Evolutionary conservation across 208 protist genomes (phyloP), one percentile per base, ranked within the genome.

Genomic region (Zelonia costaricensis): DNA sequence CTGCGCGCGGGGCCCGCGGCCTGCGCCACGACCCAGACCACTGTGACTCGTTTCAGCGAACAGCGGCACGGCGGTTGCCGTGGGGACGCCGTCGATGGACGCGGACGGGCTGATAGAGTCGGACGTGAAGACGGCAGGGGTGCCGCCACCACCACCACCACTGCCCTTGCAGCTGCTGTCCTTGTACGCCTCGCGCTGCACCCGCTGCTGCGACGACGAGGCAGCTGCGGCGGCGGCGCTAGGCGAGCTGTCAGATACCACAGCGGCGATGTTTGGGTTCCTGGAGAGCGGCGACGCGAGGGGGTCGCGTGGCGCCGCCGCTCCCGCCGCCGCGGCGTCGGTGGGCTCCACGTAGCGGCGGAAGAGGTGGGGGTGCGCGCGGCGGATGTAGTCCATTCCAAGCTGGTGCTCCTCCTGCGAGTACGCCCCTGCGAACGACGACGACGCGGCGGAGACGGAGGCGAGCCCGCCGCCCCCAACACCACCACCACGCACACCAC

Each of bases 351-450:
- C 47, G 53, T 74, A 75, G 38, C 48, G 49, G 5, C 88, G 84
- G 49, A 91, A 94, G 16, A 94, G 76, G 62, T 92, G 77, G 42
- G 79, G 82, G 52, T 94, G 88, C 0, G 78, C 79, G 13, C 75
- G 78, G 0, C 58, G 67, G 54, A 94, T 91, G 75, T 81, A 76
- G 4, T 60, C 67, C 13, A 92, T 77, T 25, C 88, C 88, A 15
- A 86, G 38, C 33, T 71, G 52, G 55, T 94, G 88, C 64, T 94
- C 84, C 31, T 80, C 80, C 20, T 69, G 72, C 1, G 82, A 76
- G 75, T 91, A 93, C 2, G 75, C 62, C 18, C 40, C 46, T 7
- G 63, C 30, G 18, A n/a, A 22, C 15, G 42, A 47, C 3, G 27
- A 31, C 43, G 43, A 18, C 16, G 18, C 13, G 20, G 55, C 25